Percentiles rank a stretch among this genome's conserved stretches.
Evolutionary conservation across 306 rosid species (phyloP).

Genomic region (Lathyrus oleraceus): DNA sequence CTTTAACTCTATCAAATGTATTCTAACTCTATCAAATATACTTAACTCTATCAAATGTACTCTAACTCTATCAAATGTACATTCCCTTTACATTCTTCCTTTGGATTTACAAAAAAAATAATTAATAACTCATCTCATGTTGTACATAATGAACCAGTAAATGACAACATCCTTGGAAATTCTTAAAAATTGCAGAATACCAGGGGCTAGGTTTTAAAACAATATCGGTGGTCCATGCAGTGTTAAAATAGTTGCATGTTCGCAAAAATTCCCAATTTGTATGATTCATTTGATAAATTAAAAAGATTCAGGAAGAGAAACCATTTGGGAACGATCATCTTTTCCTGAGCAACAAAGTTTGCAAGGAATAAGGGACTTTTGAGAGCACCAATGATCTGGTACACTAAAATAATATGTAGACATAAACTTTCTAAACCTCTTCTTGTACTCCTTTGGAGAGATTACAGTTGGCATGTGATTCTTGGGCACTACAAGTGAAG

Average conservation of each 20-base stretch:
- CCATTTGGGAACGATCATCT: constrained; percentile 45
- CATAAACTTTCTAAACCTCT: constrained; percentile 93
- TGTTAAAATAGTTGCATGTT: constrained; percentile 32
- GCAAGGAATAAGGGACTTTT: constrained; percentile 48
- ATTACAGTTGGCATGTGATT: constrained; percentile 81
- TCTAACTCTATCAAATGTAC: constrained; percentile 34
- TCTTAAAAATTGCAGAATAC: constrained; percentile 67
- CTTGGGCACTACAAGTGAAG: constrained; percentile 85
- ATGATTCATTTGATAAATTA: constrained; percentile 33
- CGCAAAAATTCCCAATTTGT: constrained; percentile 26
- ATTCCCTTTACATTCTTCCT: constrained; percentile 48
- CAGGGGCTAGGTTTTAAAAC: constrained; percentile 54
- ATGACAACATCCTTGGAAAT: constrained; percentile 60
- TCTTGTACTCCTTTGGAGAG: constrained; percentile 94
- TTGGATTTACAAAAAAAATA: constrained; percentile 48
- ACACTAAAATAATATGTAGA: constrained; percentile 71
- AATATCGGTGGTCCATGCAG: constrained; percentile 53
- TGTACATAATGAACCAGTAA: constrained; percentile 45
- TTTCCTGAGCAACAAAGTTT: constrained; percentile 48
- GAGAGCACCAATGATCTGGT: constrained; percentile 87
- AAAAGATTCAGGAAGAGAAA: constrained; percentile 28
- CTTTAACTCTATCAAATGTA: constrained; percentile 30
- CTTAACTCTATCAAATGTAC: constrained; percentile 23
- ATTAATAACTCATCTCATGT: constrained; percentile 45
- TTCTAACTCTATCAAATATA: constrained; percentile 31